Conservation (phyloP, 306 rosid species). For the Lablab purpureus region DNA sequence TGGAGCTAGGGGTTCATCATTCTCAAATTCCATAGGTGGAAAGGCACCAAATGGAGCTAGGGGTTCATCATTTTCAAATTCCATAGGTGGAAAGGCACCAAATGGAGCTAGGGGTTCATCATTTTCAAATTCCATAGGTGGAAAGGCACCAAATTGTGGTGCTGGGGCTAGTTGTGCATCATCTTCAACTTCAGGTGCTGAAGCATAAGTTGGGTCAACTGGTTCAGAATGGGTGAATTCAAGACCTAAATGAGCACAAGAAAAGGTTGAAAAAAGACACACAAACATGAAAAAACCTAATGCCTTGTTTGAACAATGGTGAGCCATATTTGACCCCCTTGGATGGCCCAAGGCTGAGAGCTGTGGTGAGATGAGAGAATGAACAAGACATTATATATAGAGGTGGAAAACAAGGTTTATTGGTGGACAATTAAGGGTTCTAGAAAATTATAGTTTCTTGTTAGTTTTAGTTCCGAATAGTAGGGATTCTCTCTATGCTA, state of each 20-base stretch:
- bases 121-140: too few species aligned
- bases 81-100: background rate
- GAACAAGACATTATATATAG: slow-evolving; percentile 39
- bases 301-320: slow-evolving; percentile 49
- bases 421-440: slow-evolving; percentile 1
- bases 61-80: background rate
- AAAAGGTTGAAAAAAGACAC: slow-evolving; percentile 38
- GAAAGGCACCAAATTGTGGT: too few species aligned
- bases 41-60: too few species aligned
- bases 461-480: slow-evolving; percentile 43
- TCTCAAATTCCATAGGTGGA: background rate
- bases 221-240: background rate
- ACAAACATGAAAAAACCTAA: slow-evolving; percentile 29
- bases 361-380: background rate
- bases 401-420: slow-evolving; percentile 21
- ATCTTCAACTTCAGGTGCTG: background rate
- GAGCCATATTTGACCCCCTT: slow-evolving; percentile 59
- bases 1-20: background rate
- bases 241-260: background rate
- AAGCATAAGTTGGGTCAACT: background rate
- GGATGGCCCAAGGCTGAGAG: slow-evolving; percentile 62
- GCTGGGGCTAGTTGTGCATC: too few species aligned
- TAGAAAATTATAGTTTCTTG: slow-evolving; percentile 20
- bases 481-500: slow-evolving; percentile 37
- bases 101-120: too few species aligned